These are phyloP conservation scores for Yamadazyma phyllophila DNA, from an alignment of 805 yeast genomes.

Conservation along the genomic window DNA sequence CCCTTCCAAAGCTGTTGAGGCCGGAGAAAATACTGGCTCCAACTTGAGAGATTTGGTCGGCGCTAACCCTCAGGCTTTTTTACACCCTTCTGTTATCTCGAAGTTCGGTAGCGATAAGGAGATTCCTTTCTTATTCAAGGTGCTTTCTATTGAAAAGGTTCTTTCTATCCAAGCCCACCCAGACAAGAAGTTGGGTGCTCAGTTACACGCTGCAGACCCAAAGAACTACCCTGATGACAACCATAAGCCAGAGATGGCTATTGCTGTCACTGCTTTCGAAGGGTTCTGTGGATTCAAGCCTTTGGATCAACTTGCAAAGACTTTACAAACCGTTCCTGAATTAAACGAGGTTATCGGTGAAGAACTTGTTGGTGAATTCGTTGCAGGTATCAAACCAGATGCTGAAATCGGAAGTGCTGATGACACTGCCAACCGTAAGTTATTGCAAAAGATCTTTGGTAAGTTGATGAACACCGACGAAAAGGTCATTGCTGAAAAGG, in stretches of 20 bases:
- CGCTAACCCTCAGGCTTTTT: slow-evolving; percentile 53
- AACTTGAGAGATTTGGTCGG: slow-evolving; percentile 66
- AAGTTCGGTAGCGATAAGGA: slow-evolving; percentile 70
- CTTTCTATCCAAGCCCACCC: slow-evolving; percentile 98
- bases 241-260: slow-evolving; percentile 99
- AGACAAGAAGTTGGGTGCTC: slow-evolving; percentile 77
- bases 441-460: slow-evolving; percentile 73
- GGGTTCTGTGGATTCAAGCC: slow-evolving; percentile 99
- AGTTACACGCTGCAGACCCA: slow-evolving; percentile 80
- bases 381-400: slow-evolving; percentile 42
- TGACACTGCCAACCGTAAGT: slow-evolving; percentile 56
- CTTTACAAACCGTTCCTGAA: slow-evolving; percentile 75
- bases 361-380: slow-evolving; percentile 54
- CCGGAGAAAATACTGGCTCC: slow-evolving; percentile 39
- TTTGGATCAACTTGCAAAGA: slow-evolving; percentile 65
- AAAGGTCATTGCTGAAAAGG: slow-evolving; percentile 49
- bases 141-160: slow-evolving; percentile 88
- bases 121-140: slow-evolving; percentile 91
- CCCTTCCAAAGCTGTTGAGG: slow-evolving; percentile 63
- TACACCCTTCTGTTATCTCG: slow-evolving; percentile 57
- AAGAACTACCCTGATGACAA: slow-evolving; percentile 95
- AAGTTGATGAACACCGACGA: slow-evolving; percentile 83
- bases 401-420: slow-evolving; percentile 49
- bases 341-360: slow-evolving; percentile 67
- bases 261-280: slow-evolving; percentile 93